A percentile compares a stretch with the other conserved stretches of the same genome.
Evolutionary conservation across 75 land plant genomes (phyloP).

Genomic region (Ceratopteris richardii): DNA sequence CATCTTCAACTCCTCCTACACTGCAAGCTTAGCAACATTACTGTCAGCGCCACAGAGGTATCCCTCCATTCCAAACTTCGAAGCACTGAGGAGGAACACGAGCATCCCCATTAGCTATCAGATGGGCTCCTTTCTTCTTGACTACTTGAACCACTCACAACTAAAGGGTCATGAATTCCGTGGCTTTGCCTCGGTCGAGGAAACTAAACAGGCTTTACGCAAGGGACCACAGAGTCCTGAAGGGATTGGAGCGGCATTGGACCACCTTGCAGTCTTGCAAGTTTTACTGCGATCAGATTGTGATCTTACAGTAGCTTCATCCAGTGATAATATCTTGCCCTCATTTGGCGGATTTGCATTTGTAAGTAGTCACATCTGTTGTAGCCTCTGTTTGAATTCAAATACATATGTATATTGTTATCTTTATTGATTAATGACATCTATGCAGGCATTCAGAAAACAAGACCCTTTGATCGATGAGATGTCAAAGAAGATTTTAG

Average conservation of each 20-base stretch:
- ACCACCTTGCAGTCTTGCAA: neutral
- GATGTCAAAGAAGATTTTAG: neutral
- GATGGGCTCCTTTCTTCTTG: neutral
- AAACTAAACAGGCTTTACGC: neutral
- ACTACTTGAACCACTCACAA: neutral
- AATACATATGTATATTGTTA: too few relatives aligned
- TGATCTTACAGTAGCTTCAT: neutral
- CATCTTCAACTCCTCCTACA: slow-evolving; percentile 5
- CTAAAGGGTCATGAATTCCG: neutral
- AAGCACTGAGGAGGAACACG: neutral
- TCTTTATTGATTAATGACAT: too few relatives aligned
- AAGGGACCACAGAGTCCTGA: neutral
- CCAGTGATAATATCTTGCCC: neutral
- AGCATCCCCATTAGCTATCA: neutral
- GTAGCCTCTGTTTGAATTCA: too few relatives aligned
- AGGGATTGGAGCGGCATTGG: neutral
- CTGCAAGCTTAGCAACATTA: neutral
- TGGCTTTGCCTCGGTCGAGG: neutral
- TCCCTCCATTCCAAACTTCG: neutral
- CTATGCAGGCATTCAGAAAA: neutral
- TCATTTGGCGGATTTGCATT: neutral
- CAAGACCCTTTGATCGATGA: neutral
- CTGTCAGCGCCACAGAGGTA: neutral
- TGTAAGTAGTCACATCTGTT: too few relatives aligned
- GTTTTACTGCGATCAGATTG: neutral